Conservation (phyloP, 176 grass and related monocot genomes). For the Avena eriantha region DNA sequence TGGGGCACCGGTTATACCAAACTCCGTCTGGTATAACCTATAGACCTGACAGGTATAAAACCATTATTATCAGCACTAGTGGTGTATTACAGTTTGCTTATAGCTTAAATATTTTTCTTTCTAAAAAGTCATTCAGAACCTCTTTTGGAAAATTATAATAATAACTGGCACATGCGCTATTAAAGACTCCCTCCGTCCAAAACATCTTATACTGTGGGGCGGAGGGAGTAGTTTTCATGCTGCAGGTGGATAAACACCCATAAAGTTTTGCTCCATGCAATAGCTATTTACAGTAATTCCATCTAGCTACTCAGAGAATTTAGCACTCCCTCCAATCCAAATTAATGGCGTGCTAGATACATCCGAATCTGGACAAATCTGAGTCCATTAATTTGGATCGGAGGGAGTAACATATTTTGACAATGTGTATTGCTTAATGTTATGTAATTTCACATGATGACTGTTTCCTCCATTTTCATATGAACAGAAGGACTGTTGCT, state of each 20-base stretch:
- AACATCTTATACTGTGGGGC: no score
- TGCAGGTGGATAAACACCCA: not conserved
- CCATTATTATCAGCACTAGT: constrained; percentile 26
- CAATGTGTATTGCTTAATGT: constrained; percentile 22
- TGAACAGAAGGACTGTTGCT: constrained; percentile 78
- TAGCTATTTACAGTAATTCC: constrained; percentile 16
- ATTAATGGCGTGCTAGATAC: no score
- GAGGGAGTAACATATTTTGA: not conserved
- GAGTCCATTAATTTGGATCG: no score
- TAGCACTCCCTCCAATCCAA: not conserved
- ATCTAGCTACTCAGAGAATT: constrained; percentile 17
- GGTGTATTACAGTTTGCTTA: constrained; percentile 10
- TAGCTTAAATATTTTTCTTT: constrained; percentile 7
- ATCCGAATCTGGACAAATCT: no score
- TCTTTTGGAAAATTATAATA: constrained; percentile 16
- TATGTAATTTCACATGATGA: constrained; percentile 28
- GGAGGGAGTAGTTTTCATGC: not conserved
- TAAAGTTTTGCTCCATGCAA: constrained; percentile 26
- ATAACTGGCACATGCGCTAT: not conserved
- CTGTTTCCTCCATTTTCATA: constrained; percentile 11
- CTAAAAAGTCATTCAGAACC: constrained; percentile 16
- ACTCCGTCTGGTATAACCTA: constrained; percentile 78
- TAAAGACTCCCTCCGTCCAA: not conserved
- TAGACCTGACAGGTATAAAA: constrained; percentile 84
- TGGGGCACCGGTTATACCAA: constrained; percentile 91